Base-by-base conservation (phyloP, 2,329 filamentous ascomycete species). In the Huntiella moniliformis region DNA sequence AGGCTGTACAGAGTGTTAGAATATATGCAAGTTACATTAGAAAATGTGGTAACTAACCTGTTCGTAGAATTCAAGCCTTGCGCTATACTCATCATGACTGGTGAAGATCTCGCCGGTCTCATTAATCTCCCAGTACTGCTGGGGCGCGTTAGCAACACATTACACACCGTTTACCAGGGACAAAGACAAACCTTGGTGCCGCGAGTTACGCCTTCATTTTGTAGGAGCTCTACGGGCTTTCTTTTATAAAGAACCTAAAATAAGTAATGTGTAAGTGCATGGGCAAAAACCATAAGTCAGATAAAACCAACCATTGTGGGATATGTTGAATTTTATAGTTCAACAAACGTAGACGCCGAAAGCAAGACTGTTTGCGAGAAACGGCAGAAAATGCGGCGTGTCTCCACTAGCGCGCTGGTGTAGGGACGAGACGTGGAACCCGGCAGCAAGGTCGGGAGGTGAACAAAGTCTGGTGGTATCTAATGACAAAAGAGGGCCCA, bases 161-260 rank as follows among this genome's bases (percentile, higher is more conserved):
- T 28, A 28, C 6, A 28, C 6, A 1, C 22, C 22, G 7, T 28
- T 8, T 28, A 50, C 28, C 44, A 3, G 22, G 42, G 37, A 41
- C 38, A 48, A 39, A 46, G 22, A 34, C 11, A 13, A 41, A 18
- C 10, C 39, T 28, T 38, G 17, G 45, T 46, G 49, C 36, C 38
- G 44, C 48, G 22, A 28, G 22, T 28, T 28, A 28, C 22, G 22
- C 22, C 22, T 28, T 28, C 22, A 28, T 28, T 28, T 28, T 5
- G 22, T 28, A 28, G 67, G 59, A 85, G 82, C 64, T 83, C 78
- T 58, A 96, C 86, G 48, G 87, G 87, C 65, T 96, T 96, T 56
- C 91, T 77, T 67, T 96, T 96, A 64, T 83, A 95, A 53, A 94
- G 73, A 55, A 98, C 88, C 88, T 96, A 58, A 43, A 45, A 28